Conservation (phyloP, 2,329 filamentous ascomycete genomes). For the Emmonsiellopsis sp. region DNA sequence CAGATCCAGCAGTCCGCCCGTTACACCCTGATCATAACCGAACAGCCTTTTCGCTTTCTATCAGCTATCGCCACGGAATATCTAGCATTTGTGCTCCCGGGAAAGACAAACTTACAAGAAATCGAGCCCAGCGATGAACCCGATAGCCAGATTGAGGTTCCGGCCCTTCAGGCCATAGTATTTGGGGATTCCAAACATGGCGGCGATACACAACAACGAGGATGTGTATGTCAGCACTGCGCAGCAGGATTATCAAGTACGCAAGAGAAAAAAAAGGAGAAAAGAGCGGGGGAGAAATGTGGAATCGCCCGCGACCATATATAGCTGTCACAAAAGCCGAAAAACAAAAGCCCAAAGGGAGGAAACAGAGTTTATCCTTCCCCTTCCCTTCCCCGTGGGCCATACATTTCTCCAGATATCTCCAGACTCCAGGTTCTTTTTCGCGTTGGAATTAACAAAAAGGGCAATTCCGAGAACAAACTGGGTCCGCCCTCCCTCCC, state of each 20-base stretch:
- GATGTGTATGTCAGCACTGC: no score
- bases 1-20: conserved; percentile 35
- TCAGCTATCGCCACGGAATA: no score
- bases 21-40: conserved; percentile 35
- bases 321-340: not conserved
- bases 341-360: not conserved
- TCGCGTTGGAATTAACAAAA: not conserved
- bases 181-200: not conserved
- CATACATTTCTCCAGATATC: not conserved
- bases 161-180: conserved; percentile 1
- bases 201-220: not conserved
- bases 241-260: no score
- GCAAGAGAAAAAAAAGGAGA: not conserved
- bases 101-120: not conserved
- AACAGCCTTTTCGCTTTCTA: conserved; percentile 17
- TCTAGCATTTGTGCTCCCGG: not conserved
- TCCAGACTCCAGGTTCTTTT: not conserved
- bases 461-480: not conserved
- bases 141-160: conserved; percentile 1
- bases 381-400: not conserved
- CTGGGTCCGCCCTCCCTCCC: not conserved
- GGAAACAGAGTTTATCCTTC: not conserved
- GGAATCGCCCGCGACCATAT: not conserved
- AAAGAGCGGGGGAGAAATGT: not conserved
- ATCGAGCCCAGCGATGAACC: not conserved